Evolutionary conservation across 331 rosid genomes (phyloP).

Genomic region (Dryas integrifolia): DNA sequence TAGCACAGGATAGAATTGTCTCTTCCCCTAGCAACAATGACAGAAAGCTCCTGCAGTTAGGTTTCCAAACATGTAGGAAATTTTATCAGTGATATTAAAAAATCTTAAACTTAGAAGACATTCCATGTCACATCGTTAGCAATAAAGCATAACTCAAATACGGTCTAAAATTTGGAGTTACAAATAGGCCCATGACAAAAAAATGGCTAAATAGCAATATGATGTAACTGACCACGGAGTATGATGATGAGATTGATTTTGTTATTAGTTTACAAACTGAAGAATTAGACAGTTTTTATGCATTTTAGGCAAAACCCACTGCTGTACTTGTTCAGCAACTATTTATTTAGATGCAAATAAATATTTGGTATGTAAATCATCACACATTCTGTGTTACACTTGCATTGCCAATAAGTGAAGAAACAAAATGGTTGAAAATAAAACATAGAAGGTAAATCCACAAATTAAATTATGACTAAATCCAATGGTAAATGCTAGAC

Average conservation of each 20-base stretch:
- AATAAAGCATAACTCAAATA: no score
- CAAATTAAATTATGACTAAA: slow-evolving; percentile 6
- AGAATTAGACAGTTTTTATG: background rate
- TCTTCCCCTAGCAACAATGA: slow-evolving; percentile 85
- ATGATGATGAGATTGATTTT: no score
- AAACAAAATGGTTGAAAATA: background rate
- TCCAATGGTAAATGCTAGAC: slow-evolving; percentile 11
- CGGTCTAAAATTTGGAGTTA: no score
- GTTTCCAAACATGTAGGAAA: slow-evolving; percentile 11
- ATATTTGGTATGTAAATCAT: background rate
- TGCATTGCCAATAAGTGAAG: background rate
- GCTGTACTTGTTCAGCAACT: background rate
- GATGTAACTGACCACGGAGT: no score
- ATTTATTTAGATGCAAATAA: background rate
- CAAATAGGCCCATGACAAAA: no score
- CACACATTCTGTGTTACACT: background rate
- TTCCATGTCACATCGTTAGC: background rate
- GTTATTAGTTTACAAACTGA: no score
- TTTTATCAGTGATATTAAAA: background rate
- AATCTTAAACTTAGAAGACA: background rate
- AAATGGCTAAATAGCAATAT: no score
- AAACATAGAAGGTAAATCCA: background rate
- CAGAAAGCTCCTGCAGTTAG: slow-evolving; percentile 73
- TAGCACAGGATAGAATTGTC: slow-evolving; percentile 69
- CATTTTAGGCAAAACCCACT: background rate